Conservation (phyloP, 2,329 filamentous ascomycete species). For the Biscogniauxia mediterranea region DNA sequence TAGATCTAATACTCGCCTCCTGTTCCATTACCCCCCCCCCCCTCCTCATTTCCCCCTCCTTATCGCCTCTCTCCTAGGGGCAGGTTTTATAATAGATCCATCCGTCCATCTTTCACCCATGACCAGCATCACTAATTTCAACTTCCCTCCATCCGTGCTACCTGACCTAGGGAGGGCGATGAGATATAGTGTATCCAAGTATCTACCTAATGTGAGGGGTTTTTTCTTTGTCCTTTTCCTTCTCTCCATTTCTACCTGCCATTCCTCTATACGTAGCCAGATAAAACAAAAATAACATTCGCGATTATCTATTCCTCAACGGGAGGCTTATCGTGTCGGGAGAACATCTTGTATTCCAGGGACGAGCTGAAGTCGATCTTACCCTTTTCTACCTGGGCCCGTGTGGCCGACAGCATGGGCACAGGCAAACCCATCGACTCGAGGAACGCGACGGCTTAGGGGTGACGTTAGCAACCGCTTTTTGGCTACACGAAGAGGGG, state of each 20-base stretch:
- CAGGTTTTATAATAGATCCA: not conserved
- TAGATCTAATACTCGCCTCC: no score
- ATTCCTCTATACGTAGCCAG: not conserved
- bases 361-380: conserved; percentile 57
- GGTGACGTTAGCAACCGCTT: conserved; percentile 7
- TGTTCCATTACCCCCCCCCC: no score
- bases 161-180: not conserved
- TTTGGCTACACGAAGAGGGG: not conserved
- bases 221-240: not conserved
- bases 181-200: not conserved
- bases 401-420: conserved; percentile 55
- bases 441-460: conserved; percentile 56
- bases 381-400: conserved; percentile 59
- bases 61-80: no score
- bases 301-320: conserved; percentile 34
- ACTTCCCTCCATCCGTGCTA: no score
- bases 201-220: not conserved
- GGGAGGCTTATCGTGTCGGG: conserved; percentile 53
- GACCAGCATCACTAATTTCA: not conserved
- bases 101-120: not conserved
- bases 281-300: not conserved
- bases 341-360: conserved; percentile 62
- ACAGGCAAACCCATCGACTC: conserved; percentile 65
- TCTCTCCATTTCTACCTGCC: no score
- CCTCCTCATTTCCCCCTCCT: not conserved